Percentiles rank a stretch among this genome's conserved stretches.
phyloP scores from a whole-genome alignment of 305 asterid genomes.

The Fraxinus sp. region DNA sequence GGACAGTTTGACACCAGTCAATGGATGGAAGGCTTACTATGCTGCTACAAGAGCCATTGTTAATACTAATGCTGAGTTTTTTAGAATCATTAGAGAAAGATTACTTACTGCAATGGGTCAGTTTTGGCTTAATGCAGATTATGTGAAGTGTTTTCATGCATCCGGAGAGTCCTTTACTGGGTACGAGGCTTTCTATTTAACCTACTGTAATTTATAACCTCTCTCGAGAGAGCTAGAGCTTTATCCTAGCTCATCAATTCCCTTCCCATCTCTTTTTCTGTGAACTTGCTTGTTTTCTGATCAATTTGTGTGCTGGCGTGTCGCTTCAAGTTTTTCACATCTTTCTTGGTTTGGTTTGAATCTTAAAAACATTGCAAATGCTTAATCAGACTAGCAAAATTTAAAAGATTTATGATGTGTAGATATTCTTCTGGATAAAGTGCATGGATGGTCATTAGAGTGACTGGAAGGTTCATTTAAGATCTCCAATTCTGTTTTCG shows the following conservation, averaged over 20 bases:
- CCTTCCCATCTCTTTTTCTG: not conserved
- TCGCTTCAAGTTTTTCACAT: not conserved
- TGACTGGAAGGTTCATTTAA: not conserved
- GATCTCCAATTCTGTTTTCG: not conserved
- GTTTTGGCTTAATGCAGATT: conserved; percentile 93
- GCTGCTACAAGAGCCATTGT: conserved; percentile 91
- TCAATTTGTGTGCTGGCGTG: conserved; percentile 9
- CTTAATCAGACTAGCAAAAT: not conserved
- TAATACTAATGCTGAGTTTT: conserved; percentile 64
- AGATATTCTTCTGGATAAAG: not conserved
- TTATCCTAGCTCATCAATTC: conserved; percentile 8
- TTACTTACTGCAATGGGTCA: conserved; percentile 76
- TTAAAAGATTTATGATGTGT: too few relatives aligned
- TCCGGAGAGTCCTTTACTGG: conserved; percentile 83
- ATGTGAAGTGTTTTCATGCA: conserved; percentile 90
- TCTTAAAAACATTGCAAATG: not conserved
- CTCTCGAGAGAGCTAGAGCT: not conserved
- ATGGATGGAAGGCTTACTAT: conserved; percentile 99
- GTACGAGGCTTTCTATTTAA: conserved; percentile 44
- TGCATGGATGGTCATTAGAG: not conserved
- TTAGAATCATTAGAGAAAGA: conserved; percentile 65
- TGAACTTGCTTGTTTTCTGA: not conserved
- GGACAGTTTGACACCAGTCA: conserved; percentile 60
- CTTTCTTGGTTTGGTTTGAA: not conserved
- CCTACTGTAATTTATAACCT: not conserved